These are phyloP conservation scores for Calamus simplicifolius DNA, from an alignment of 176 grass and related monocot genomes.

Conservation along the genomic window DNA sequence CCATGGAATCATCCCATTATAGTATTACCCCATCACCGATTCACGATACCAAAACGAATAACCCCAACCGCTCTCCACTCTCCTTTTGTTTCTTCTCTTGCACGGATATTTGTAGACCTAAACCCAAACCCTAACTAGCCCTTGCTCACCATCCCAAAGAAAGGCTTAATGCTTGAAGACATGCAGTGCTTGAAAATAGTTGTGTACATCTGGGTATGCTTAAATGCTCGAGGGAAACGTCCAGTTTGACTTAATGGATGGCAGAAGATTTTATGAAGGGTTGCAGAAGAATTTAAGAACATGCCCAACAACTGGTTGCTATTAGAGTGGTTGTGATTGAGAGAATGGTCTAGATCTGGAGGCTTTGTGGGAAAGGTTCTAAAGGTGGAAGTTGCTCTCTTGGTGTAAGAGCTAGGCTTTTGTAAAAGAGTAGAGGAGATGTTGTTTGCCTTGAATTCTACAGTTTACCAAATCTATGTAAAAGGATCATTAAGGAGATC, in stretches of 20 bases:
- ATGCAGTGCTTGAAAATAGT: no score
- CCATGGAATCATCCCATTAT: slow-evolving; percentile 7
- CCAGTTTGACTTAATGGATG: not conserved
- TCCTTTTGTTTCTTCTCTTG: slow-evolving; percentile 17
- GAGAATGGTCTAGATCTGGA: not conserved
- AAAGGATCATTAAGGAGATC: no score
- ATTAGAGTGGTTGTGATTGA: not conserved
- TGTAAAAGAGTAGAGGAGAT: no score
- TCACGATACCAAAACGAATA: not conserved
- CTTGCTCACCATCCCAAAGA: no score
- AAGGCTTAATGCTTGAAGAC: no score
- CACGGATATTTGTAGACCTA: not conserved
- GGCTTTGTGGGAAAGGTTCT: not conserved
- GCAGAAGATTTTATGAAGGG: slow-evolving; percentile 10
- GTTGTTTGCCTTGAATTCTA: no score
- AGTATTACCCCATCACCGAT: not conserved
- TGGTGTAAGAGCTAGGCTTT: slow-evolving; percentile 5
- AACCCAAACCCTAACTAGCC: no score
- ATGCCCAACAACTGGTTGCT: slow-evolving; percentile 3
- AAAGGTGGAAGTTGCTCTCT: not conserved
- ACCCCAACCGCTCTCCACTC: not conserved
- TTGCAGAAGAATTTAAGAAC: slow-evolving; percentile 5
- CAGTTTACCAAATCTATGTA: no score
- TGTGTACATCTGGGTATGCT: no score
- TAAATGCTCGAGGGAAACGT: no score